Evolutionary conservation across 768 basidiomycete genomes (phyloP), one percentile per base, ranked within the genome.

Genomic region (Trametes cingulata): DNA sequence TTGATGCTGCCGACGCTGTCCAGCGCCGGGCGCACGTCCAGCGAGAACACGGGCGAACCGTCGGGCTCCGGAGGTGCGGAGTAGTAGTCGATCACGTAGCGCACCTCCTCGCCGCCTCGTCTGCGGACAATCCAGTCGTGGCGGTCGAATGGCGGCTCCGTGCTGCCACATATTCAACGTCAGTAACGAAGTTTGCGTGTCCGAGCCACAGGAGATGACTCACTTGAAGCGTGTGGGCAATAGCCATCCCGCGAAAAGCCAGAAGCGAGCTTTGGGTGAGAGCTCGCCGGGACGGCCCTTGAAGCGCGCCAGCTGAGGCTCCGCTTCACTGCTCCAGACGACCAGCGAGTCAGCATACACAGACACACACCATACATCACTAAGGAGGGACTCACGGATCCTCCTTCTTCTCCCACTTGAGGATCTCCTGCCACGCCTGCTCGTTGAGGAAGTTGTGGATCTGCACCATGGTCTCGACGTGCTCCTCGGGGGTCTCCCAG

Each of bases 391-490:
- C 86, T 71, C 67, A 91, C 91, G 76, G 75, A 64, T 85, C 74
- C 57, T 75, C 74, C 68, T 85, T 78, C 71, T 82, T 83, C 75
- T 99, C 97, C 96, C 97, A 98, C 72, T 84, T 88, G 61, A 92
- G 72, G 3, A 99, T 96, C 74, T 98, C 94, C 52, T 84, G 77
- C 97, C 97, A 99, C 17, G 97, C 97, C 71, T 87, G 82, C 76
- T 99, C 97, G 69, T 99, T 98, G 73, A 99, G 73, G 66, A 95
- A 98, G 73, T 99, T 99, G 72, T 99, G 97, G 36, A 98, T 98
- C 61, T 94, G 87, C 43, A 99, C 97, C 92, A 99, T 97, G 24
- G 87, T 93, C 72, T 95, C 95, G 45, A 98, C 84, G 73, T 94
- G 90, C 67, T 98, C 93, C 73, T 95, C 95, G 0, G 95, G 94